phyloP scores from a whole-genome alignment of 1,139 yeast genomes.

The Pichia sp. region DNA sequence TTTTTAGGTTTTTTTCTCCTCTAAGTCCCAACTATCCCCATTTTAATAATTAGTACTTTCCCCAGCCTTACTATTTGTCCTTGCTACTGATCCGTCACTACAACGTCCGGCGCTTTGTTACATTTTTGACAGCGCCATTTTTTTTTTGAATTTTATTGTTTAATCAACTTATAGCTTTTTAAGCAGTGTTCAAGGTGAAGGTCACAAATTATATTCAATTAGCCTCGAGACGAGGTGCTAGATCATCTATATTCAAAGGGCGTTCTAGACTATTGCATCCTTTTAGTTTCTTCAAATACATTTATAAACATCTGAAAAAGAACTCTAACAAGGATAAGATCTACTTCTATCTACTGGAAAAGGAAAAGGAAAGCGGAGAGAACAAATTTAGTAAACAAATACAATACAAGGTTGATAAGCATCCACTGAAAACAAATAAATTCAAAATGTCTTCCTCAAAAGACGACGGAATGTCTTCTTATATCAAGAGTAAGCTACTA shows the following conservation, averaged over 20 bases:
- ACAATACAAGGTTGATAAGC: slow-evolving; percentile 1
- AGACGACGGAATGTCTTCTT: slow-evolving; percentile 16
- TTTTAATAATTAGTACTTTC: too few species aligned
- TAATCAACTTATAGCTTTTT: too few species aligned
- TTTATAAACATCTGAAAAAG: slow-evolving; percentile 1
- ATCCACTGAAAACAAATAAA: neutral
- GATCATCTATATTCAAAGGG: neutral
- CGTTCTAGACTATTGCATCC: slow-evolving; percentile 2
- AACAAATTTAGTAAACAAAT: slow-evolving; percentile 7
- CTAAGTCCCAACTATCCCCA: too few species aligned
- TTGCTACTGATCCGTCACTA: too few species aligned
- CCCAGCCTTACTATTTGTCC: too few species aligned
- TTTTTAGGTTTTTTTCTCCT: too few species aligned
- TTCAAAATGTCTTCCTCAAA: neutral
- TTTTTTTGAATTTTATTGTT: too few species aligned
- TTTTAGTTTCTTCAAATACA: neutral
- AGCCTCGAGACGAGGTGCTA: slow-evolving; percentile 7
- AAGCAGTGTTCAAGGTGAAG: slow-evolving; percentile 3
- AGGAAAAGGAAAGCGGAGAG: slow-evolving; percentile 11
- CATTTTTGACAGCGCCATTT: too few species aligned
- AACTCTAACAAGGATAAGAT: slow-evolving; percentile 19
- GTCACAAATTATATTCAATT: neutral
- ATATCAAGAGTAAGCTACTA: slow-evolving; percentile 18
- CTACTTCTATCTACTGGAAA: slow-evolving; percentile 18
- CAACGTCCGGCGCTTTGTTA: too few species aligned